Evolutionary conservation across 495 filamentous ascomycete genomes (phyloP).

Genomic region (Paragyromitra xinjiangensis): DNA sequence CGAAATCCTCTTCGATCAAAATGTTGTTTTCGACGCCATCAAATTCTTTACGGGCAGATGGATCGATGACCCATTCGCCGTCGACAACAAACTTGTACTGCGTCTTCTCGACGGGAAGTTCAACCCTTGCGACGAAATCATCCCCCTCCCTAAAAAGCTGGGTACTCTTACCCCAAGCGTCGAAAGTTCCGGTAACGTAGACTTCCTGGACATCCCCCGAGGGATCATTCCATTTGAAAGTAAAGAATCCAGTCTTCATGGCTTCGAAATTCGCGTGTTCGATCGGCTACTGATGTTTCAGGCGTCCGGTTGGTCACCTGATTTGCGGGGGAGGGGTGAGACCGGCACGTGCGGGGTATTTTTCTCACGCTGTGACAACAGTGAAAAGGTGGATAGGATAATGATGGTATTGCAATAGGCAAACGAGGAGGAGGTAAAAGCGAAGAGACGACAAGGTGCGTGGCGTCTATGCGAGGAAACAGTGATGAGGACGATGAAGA

Average conservation of each 20-base stretch:
- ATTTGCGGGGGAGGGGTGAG: slow-evolving; percentile 20
- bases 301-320: slow-evolving; percentile 36
- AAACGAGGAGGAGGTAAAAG: background rate
- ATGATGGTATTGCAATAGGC: slow-evolving; percentile 15
- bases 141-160: slow-evolving; percentile 75
- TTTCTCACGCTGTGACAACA: background rate
- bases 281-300: background rate
- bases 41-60: slow-evolving; percentile 76
- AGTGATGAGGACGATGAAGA: slow-evolving; percentile 39
- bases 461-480: slow-evolving; percentile 23
- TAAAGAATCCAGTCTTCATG: slow-evolving; percentile 48
- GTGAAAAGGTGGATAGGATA: slow-evolving; percentile 1
- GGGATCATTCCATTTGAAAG: slow-evolving; percentile 51
- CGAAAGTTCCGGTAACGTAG: slow-evolving; percentile 94
- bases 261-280: background rate
- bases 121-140: slow-evolving; percentile 80
- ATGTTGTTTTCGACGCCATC: slow-evolving; percentile 91
- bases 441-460: slow-evolving; percentile 13
- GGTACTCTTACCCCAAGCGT: slow-evolving; percentile 87
- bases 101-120: slow-evolving; percentile 75
- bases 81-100: slow-evolving; percentile 96
- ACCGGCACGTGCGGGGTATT: slow-evolving; percentile 48
- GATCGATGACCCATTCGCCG: slow-evolving; percentile 82
- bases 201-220: slow-evolving; percentile 68
- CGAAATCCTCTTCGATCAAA: slow-evolving; percentile 76